Evolutionary conservation across 352 stramenopile genomes (phyloP), one percentile per base, ranked within the genome.

Genomic region (Phytophthora aleatoria): DNA sequence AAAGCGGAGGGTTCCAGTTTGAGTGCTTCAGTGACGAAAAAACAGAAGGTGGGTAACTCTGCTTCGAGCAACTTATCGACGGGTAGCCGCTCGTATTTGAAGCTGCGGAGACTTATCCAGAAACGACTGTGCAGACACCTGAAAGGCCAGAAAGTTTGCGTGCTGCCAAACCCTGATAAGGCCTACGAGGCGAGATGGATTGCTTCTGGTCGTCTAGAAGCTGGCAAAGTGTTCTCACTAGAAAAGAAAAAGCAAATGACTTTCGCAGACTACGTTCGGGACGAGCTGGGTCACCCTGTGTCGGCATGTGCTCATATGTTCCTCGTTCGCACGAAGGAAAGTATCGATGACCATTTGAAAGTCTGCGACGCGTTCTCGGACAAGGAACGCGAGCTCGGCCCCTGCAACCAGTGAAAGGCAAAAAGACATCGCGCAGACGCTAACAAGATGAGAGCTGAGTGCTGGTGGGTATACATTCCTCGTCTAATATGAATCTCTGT

Each of bases 261-360:
- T 10, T 92, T 92, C 52, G 72, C 81, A 7, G 83, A 91, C 38
- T 94, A 76, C 51, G 85, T 91, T 16, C 41, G 67, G 16, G 57
- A 74, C 28, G 72, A 79, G 44, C 53, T 89, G 35, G 72, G 78
- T 0, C 67, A 66, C 15, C 69, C 71, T 12, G 71, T 81, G 26
- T 89, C 84, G 5, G 78, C 85, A 5, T 94, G 85, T 49, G 68
- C 69, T 28, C 81, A 94, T 71, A 79, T 94, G 50, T 91, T 81
- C 39, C 68, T 94, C 24, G 64, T 91, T 5, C 58, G 66, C 30
- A 74, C 76, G 12, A 71, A 45, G 15, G 71, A 90, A 57, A 90
- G 69, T 64, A 89, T 94, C 57, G 85, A 94, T 64, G 67, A 82
- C 30, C 85, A 94, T 43, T 43, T 92, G 44, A 73, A 82, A 44